Evolutionary conservation across 352 stramenopile genomes (phyloP), one percentile per base, ranked within the genome.

Genomic region (Globisporangium cystogenes): DNA sequence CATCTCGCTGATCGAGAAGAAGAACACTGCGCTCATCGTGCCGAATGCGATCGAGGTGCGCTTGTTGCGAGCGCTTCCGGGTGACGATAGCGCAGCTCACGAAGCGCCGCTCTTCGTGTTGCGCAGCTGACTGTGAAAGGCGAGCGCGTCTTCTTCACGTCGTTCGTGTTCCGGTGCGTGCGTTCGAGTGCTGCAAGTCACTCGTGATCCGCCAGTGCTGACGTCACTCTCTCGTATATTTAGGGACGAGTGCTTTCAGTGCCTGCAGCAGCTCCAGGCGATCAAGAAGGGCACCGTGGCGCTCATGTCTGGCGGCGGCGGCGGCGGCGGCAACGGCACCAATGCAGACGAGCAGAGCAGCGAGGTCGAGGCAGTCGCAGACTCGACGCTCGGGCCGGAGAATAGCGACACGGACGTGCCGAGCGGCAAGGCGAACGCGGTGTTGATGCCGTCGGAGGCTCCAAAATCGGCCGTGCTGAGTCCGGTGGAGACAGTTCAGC

Each of bases 241-340:
- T 45, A 93, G 83, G 44, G 84, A 94, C 51, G 84, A 94, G 69
- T 93, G 84, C 37, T 83, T 83, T 41, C 74, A 93, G 57, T 86
- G 76, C 23, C 83, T 93, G 33, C 72, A 80, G 14, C 81, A 93
- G 50, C 55, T 94, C 37, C 71, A 78, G 46, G 76, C 75, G 10
- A 94, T 92, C 39, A 82, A 88, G 53, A 85, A 74, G 51, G 80
- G 80, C 29, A 91, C 82, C 2, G 62, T 73, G 49, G 82, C 67
- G 15, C 53, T 88, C 1, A 56, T 94, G 50, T 65, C 63, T 1
- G 64, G 74, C 5, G 24, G 40, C 11, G 8, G 18, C 24, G 21
- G 63, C 36, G 24, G 74, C 5, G 24, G 40, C 11, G 8, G 18
- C 24, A n/a, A 60, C 36, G 24, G 26, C 27, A 10, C 27, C 47